A percentile compares a stretch with the other conserved stretches of the same genome.
Conservation (phyloP, 805 yeast species). For the Saturnispora galanensis region DNA sequence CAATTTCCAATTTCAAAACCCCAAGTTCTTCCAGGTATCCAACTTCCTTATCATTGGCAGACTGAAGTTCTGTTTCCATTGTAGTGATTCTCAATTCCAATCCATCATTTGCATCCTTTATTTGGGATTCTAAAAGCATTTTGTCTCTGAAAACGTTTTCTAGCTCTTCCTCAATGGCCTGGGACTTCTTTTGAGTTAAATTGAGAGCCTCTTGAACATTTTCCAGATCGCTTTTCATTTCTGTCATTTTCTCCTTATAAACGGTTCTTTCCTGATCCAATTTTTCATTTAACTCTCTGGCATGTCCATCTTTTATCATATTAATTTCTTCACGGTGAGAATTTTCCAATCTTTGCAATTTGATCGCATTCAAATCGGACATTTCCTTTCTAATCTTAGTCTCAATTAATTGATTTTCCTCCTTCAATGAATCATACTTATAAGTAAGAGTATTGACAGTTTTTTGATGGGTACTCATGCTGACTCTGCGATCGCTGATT, state of each 20-base stretch:
- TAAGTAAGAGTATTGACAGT: constrained; percentile 9
- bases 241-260: background rate
- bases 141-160: constrained; percentile 1
- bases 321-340: constrained; percentile 26
- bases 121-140: background rate
- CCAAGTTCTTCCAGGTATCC: constrained; percentile 1
- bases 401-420: constrained; percentile 18
- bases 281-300: constrained; percentile 26
- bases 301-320: constrained; percentile 26
- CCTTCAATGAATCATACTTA: constrained; percentile 2
- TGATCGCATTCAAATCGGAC: constrained; percentile 22
- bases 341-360: constrained; percentile 29
- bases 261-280: constrained; percentile 10
- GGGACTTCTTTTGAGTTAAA: constrained; percentile 3
- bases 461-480: background rate
- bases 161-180: constrained; percentile 4
- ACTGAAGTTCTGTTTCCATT: constrained; percentile 1
- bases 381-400: constrained; percentile 21
- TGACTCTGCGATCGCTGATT: background rate
- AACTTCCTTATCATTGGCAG: constrained; percentile 4
- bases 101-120: constrained; percentile 1
- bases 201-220: constrained; percentile 1
- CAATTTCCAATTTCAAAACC: constrained; percentile 7
- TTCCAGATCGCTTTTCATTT: constrained; percentile 5
- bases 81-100: background rate